A percentile compares a stretch with the other conserved stretches of the same genome.
phyloP scores from a whole-genome alignment of 1,284 basidiomycete species.

The Fomitopsis betulina region DNA sequence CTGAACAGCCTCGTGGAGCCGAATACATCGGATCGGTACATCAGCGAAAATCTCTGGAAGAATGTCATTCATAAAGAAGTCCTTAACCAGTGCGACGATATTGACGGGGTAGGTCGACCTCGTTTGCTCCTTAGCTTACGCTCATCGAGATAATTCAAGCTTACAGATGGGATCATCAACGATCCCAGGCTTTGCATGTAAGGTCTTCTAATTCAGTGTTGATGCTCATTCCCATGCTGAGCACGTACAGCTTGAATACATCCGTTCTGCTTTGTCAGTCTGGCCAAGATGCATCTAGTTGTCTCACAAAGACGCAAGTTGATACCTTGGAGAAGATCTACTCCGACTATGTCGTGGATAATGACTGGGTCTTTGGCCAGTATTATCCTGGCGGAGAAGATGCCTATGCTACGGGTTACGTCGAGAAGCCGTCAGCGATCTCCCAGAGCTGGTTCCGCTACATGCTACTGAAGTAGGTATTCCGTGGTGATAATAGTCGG shows the following conservation, averaged over 20 bases:
- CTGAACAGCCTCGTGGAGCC: slow-evolving; percentile 20
- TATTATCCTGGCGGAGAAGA: slow-evolving; percentile 23
- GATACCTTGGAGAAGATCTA: slow-evolving; percentile 27
- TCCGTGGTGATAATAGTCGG: background rate
- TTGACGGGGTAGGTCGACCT: slow-evolving; percentile 24
- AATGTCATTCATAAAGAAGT: slow-evolving; percentile 23
- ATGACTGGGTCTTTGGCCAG: slow-evolving; percentile 16
- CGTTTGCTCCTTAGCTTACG: background rate
- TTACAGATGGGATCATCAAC: slow-evolving; percentile 29
- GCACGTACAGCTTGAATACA: slow-evolving; percentile 19
- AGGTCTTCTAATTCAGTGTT: background rate
- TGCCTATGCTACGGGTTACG: slow-evolving; percentile 5
- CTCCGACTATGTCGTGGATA: slow-evolving; percentile 24
- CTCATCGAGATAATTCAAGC: slow-evolving; percentile 4
- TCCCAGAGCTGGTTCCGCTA: slow-evolving; percentile 14
- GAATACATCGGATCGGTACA: slow-evolving; percentile 17
- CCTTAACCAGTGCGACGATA: slow-evolving; percentile 26
- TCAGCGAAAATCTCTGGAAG: slow-evolving; percentile 18
- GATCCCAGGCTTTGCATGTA: slow-evolving; percentile 29
- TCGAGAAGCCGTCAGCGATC: slow-evolving; percentile 7
- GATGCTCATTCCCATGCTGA: background rate
- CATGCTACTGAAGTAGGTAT: slow-evolving; percentile 16
- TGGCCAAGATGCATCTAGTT: slow-evolving; percentile 20
- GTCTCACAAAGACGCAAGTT: slow-evolving; percentile 28
- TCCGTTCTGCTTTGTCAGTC: slow-evolving; percentile 25